phyloP scores from a whole-genome alignment of 208 protist genomes.

The Tritrichomonas foetus region DNA sequence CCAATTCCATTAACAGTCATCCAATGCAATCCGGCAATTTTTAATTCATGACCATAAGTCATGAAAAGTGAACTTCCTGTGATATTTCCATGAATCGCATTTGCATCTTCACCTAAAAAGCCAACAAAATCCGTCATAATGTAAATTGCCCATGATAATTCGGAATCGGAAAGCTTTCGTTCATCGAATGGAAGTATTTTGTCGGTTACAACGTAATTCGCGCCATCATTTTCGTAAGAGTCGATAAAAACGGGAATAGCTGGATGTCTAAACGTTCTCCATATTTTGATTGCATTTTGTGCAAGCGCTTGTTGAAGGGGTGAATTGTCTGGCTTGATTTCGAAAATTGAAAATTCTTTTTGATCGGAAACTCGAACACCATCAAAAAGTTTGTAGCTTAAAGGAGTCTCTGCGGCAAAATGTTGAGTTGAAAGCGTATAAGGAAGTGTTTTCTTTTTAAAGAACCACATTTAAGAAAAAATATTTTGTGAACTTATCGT shows the following conservation, averaged over 20 bases:
- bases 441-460: background rate
- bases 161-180: background rate
- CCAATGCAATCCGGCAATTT: background rate
- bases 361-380: background rate
- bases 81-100: background rate
- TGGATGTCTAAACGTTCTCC: background rate
- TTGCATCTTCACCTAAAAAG: background rate
- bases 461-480: constrained; percentile 25
- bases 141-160: background rate
- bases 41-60: background rate
- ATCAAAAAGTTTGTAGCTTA: background rate
- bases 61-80: background rate
- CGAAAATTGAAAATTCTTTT: constrained; percentile 34
- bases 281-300: background rate
- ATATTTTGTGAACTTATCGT: too few relatives aligned
- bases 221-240: background rate
- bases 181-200: background rate
- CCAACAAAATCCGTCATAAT: background rate
- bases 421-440: background rate
- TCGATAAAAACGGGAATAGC: background rate
- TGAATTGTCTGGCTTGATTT: background rate
- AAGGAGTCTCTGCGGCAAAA: too few relatives aligned
- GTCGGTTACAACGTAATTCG: background rate
- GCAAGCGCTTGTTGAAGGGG: background rate
- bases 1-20: background rate